phyloP scores from a whole-genome alignment of 2,329 filamentous ascomycete genomes.

The Daldinia sp. region DNA sequence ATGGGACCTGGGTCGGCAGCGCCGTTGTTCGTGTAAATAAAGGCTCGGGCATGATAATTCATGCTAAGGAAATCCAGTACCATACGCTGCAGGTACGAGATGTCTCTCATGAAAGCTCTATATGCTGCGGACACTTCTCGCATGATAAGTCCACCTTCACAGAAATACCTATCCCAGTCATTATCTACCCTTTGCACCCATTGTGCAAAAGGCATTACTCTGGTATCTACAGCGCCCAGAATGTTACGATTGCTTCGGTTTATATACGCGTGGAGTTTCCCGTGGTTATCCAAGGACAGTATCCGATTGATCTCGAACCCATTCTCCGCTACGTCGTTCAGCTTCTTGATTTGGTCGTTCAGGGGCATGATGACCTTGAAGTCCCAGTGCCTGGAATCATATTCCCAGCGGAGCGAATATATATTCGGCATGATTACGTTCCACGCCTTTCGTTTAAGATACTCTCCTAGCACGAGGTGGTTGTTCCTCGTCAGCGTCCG shows the following conservation, averaged over 20 bases:
- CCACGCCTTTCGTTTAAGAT: constrained; percentile 8
- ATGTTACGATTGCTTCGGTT: not conserved
- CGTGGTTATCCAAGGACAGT: not conserved
- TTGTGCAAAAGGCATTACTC: not conserved
- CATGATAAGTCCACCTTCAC: constrained; percentile 40
- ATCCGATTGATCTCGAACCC: not conserved
- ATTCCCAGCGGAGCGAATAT: constrained; percentile 18
- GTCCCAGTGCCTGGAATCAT: constrained; percentile 3
- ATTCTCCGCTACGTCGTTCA: not conserved
- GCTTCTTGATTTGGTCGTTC: not conserved
- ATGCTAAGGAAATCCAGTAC: constrained; percentile 41
- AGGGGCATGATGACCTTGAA: not conserved
- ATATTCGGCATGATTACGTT: not conserved
- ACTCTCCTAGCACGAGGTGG: constrained; percentile 27
- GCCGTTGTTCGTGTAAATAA: constrained; percentile 1
- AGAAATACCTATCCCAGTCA: constrained; percentile 1
- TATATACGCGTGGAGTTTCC: not conserved
- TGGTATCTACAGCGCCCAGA: not conserved
- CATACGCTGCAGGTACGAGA: constrained; percentile 41
- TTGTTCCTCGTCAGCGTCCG: constrained; percentile 12
- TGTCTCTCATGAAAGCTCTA: constrained; percentile 26
- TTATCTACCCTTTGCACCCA: not conserved
- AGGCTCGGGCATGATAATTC: not conserved
- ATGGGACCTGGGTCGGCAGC: not conserved
- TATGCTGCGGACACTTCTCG: constrained; percentile 9